Base-by-base conservation (phyloP, 768 basidiomycete genomes). In the Amanita jacksonii region DNA sequence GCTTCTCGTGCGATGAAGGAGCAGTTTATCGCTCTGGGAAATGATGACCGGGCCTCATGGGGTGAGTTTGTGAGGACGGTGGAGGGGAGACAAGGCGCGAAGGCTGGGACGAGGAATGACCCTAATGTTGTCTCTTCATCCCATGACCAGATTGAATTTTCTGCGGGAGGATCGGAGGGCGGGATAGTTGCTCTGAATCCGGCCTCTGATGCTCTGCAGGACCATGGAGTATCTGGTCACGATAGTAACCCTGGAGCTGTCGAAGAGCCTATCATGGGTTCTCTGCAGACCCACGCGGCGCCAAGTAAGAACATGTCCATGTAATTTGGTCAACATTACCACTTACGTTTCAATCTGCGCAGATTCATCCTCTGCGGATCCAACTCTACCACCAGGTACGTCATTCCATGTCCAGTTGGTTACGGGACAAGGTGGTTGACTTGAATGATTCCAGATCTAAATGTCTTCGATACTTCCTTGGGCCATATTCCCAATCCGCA, bases 31-130 rank as follows among this genome's bases (percentile, higher is more conserved):
- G 58, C 62, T 19, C 73, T 74, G 77, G 78, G 55, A 42, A 58
- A 47, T 28, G 71, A 72, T 49, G 79, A 81, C 54, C 60, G 72
- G 1, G 80, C 77, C 6, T 71, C 75, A 49, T 83, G 80, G 80
- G 77, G 76, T 10, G 79, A 8, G 12, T 36, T 36, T 57, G 77
- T 82, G 47, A 66, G 76, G 52, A 60, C 70, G 16, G 74, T 75
- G 9, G 81, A 81, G 52, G 77, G 77, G 3, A 62, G 73, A 32
- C 59, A 67, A 8, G 47, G 66, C 5, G 56, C 58, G 23, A 63
- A 63, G 41, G 49, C 41, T 0, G 45, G 23, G 13, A n/a, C 43
- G 15, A 45, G 44, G 18, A 31, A n/a, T 27, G 27, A 10, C 8
- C 36, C 15, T 27, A 31, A 16, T 5, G 24, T 45, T 23, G 13